A percentile compares a stretch with the other conserved stretches of the same genome.
These are phyloP conservation scores for Malus sieversii DNA, from an alignment of 306 rosid genomes.

Conservation along the genomic window DNA sequence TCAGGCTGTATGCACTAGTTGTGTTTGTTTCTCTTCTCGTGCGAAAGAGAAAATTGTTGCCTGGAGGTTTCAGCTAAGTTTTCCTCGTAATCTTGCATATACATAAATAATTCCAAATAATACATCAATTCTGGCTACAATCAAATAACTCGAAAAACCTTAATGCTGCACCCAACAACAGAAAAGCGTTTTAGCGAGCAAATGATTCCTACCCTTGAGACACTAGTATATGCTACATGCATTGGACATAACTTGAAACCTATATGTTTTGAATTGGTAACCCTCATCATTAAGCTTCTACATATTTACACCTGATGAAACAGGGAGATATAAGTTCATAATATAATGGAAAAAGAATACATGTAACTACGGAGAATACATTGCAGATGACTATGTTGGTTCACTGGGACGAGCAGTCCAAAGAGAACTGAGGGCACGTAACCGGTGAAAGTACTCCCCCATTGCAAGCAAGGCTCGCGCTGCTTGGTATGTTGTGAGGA, in stretches of 20 bases:
- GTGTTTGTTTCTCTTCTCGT: too few relatives aligned
- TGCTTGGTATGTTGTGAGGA: conserved; percentile 52
- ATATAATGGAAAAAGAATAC: neutral
- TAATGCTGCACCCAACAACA: too few relatives aligned
- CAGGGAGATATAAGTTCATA: neutral
- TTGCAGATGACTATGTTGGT: neutral
- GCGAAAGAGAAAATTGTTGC: too few relatives aligned
- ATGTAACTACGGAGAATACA: neutral
- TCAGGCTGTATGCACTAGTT: too few relatives aligned
- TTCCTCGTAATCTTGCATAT: too few relatives aligned
- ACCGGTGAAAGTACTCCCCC: conserved; percentile 72
- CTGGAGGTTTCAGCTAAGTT: too few relatives aligned
- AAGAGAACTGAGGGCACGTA: conserved; percentile 65
- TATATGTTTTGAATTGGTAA: neutral
- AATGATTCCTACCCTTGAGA: neutral
- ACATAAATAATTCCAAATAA: too few relatives aligned
- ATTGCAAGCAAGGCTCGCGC: conserved; percentile 64
- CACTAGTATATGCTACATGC: neutral
- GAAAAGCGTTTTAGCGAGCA: too few relatives aligned
- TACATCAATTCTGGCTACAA: neutral
- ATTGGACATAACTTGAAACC: neutral
- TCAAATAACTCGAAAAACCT: neutral
- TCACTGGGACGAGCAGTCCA: conserved; percentile 56
- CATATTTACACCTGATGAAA: neutral
- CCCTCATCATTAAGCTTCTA: neutral